Conservation (phyloP, 805 yeast species). For the Aciculoconidium aculeatum region DNA sequence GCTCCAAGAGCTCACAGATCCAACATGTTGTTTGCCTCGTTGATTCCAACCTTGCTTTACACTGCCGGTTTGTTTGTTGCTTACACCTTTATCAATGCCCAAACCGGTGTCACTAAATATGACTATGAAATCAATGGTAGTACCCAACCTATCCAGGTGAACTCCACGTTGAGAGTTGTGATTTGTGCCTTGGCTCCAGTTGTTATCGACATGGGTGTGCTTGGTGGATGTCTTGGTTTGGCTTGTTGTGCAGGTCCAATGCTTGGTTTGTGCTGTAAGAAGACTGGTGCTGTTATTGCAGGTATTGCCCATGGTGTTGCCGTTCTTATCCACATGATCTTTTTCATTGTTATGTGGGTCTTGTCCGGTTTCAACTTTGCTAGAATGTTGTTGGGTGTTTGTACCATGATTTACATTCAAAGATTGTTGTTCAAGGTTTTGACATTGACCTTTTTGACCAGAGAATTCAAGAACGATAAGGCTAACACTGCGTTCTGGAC, state of each 20-base stretch:
- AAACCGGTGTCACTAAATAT: conserved; percentile 64
- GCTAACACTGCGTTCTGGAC: conserved; percentile 99
- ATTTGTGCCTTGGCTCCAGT: conserved; percentile 89
- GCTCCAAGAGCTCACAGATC: conserved; percentile 70
- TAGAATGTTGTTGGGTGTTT: conserved; percentile 80
- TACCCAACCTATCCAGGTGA: conserved; percentile 45
- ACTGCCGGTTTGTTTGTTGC: conserved; percentile 71
- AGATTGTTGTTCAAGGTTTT: conserved; percentile 80
- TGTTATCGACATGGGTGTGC: conserved; percentile 80
- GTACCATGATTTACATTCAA: conserved; percentile 81
- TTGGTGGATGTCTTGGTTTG: conserved; percentile 68
- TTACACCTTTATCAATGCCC: conserved; percentile 76
- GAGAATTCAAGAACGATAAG: conserved; percentile 95
- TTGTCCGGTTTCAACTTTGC: conserved; percentile 87
- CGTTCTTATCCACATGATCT: conserved; percentile 77
- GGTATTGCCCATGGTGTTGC: conserved; percentile 95
- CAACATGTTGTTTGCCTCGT: conserved; percentile 75
- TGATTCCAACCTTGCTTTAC: conserved; percentile 64
- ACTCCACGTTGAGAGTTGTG: conserved; percentile 65
- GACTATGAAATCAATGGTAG: conserved; percentile 24
- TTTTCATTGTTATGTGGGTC: conserved; percentile 96
- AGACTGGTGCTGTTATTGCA: conserved; percentile 93
- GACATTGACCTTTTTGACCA: conserved; percentile 72
- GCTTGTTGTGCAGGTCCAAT: conserved; percentile 98
- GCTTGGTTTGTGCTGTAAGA: conserved; percentile 91